A percentile compares a stretch with the other conserved stretches of the same genome.
Conservation (phyloP, 768 basidiomycete genomes). For the Hydnum rufescens region DNA sequence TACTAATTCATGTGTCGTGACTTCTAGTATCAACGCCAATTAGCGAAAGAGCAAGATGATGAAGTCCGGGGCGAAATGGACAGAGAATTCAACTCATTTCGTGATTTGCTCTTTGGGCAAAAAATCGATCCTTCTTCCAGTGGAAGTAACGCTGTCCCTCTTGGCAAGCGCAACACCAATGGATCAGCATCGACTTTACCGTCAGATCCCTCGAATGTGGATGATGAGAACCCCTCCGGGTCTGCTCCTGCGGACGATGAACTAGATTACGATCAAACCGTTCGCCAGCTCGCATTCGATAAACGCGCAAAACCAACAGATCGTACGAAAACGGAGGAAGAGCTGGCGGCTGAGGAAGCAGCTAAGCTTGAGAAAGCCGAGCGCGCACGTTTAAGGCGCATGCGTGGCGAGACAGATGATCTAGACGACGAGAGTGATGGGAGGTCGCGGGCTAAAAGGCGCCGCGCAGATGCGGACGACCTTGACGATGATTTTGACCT, state of each 20-base stretch:
- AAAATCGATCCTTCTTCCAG: constrained; percentile 26
- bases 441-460: constrained; percentile 16
- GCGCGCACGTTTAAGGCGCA: constrained; percentile 50
- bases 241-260: constrained; percentile 23
- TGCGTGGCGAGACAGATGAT: constrained; percentile 59
- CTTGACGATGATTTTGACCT: constrained; percentile 20
- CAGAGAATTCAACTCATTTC: constrained; percentile 64
- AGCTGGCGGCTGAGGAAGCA: constrained; percentile 74
- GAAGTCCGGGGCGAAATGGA: constrained; percentile 77
- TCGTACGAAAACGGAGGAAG: constrained; percentile 90
- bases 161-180: constrained; percentile 11
- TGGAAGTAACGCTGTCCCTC: constrained; percentile 21
- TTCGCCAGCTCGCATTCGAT: constrained; percentile 84
- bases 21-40: constrained; percentile 61
- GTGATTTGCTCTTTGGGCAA: constrained; percentile 39
- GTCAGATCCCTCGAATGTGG: not conserved
- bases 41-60: constrained; percentile 70
- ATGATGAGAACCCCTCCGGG: not conserved
- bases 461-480: constrained; percentile 17
- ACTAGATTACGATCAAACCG: constrained; percentile 71
- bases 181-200: not conserved
- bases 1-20: not conserved
- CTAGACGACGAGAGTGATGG: constrained; percentile 42
- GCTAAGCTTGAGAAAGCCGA: constrained; percentile 76
- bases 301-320: constrained; percentile 87